These are phyloP conservation scores for Yamadazyma olivae DNA, from an alignment of 805 yeast genomes.

Conservation along the genomic window DNA sequence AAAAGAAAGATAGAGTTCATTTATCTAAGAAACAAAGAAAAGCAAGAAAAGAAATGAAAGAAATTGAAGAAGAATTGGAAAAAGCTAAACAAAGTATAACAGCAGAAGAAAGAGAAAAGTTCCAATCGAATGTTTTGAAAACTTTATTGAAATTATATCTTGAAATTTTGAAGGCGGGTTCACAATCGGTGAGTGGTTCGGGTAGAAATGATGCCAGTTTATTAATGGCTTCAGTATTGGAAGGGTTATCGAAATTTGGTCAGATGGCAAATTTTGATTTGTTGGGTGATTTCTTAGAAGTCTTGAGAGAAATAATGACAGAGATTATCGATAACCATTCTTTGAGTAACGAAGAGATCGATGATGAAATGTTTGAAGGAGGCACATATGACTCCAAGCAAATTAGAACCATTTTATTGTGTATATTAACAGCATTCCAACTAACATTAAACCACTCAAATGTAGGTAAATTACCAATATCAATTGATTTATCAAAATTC, in stretches of 20 bases:
- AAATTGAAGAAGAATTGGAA: slow-evolving; percentile 85
- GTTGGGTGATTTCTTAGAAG: slow-evolving; percentile 89
- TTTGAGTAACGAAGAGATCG: slow-evolving; percentile 18
- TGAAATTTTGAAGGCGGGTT: slow-evolving; percentile 60
- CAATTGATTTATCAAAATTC: slow-evolving; percentile 72
- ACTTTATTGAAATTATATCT: slow-evolving; percentile 69
- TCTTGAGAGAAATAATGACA: slow-evolving; percentile 73
- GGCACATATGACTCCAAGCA: slow-evolving; percentile 37
- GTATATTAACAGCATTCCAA: slow-evolving; percentile 88
- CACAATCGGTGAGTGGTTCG: slow-evolving; percentile 14
- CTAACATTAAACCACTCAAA: slow-evolving; percentile 68
- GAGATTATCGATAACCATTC: slow-evolving; percentile 48
- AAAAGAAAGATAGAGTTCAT: slow-evolving; percentile 88
- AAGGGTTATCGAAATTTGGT: slow-evolving; percentile 88
- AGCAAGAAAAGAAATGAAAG: slow-evolving; percentile 78
- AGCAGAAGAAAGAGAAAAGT: slow-evolving; percentile 79
- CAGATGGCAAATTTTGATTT: slow-evolving; percentile 90
- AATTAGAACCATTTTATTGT: slow-evolving; percentile 71
- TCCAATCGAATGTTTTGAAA: slow-evolving; percentile 82
- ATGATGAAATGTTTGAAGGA: slow-evolving; percentile 20
- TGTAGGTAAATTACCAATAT: slow-evolving; percentile 58
- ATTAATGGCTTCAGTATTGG: slow-evolving; percentile 82
- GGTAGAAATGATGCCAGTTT: slow-evolving; percentile 48
- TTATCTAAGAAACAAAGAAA: slow-evolving; percentile 88
- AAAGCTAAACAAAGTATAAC: slow-evolving; percentile 86